These are phyloP conservation scores for Lagerstroemia fauriei DNA, from an alignment of 441 rosid genomes.

Conservation along the genomic window DNA sequence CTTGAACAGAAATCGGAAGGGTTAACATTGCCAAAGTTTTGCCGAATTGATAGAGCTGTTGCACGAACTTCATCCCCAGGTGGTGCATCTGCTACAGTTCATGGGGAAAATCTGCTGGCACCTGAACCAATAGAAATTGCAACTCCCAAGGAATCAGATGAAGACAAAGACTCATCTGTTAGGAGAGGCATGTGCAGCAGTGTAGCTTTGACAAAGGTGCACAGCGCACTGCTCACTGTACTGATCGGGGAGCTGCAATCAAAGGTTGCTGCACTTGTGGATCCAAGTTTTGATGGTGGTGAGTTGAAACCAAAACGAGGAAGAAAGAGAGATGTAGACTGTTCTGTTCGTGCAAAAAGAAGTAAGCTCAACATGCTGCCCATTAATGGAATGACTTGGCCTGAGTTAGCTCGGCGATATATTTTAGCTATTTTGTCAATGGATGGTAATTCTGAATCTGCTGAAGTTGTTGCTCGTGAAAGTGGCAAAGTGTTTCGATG, in stretches of 20 bases:
- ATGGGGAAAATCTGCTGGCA: slow-evolving; percentile 41
- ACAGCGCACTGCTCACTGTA: slow-evolving; percentile 65
- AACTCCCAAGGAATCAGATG: slow-evolving; percentile 43
- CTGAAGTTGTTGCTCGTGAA: slow-evolving; percentile 80
- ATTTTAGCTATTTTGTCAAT: slow-evolving; percentile 73
- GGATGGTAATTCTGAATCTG: slow-evolving; percentile 88
- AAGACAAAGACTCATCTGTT: slow-evolving; percentile 40
- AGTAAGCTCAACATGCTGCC: slow-evolving; percentile 77
- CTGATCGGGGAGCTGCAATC: slow-evolving; percentile 82
- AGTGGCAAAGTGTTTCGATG: slow-evolving; percentile 85
- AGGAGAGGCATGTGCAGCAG: slow-evolving; percentile 47
- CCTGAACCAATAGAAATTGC: slow-evolving; percentile 48
- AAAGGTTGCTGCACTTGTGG: slow-evolving; percentile 83
- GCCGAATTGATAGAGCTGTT: slow-evolving; percentile 35
- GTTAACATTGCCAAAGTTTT: slow-evolving; percentile 40
- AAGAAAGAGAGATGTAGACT: slow-evolving; percentile 75
- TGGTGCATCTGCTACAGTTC: slow-evolving; percentile 35
- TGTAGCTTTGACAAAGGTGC: slow-evolving; percentile 61
- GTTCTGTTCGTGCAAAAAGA: slow-evolving; percentile 54
- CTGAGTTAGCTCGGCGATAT: slow-evolving; percentile 88
- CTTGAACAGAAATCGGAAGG: slow-evolving; percentile 39
- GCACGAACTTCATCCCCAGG: slow-evolving; percentile 37
- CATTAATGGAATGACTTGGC: slow-evolving; percentile 91
- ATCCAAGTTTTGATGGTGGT: slow-evolving; percentile 88
- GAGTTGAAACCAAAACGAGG: slow-evolving; percentile 80